Conservation (phyloP, 1,139 yeast species). For the Zygosaccharomyces sapae region DNA sequence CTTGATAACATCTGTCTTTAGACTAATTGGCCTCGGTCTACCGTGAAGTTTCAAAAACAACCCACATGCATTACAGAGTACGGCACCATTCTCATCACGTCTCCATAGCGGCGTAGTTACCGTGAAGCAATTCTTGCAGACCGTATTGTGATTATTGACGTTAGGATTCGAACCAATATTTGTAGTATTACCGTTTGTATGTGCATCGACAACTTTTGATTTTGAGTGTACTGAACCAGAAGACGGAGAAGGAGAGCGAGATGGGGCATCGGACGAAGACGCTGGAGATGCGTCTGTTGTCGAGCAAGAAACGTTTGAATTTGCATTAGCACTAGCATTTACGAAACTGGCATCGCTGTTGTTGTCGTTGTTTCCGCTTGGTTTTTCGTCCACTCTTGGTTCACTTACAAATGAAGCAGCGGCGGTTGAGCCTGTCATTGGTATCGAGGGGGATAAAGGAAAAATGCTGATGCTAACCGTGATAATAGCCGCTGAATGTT, state of each 20-base stretch:
- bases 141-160: slow-evolving; percentile 40
- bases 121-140: slow-evolving; percentile 87
- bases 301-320: not conserved
- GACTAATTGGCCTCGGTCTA: slow-evolving; percentile 82
- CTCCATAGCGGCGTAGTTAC: slow-evolving; percentile 95
- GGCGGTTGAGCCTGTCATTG: too few relatives aligned
- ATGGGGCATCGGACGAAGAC: slow-evolving; percentile 3
- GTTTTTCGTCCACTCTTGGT: not conserved
- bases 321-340: not conserved
- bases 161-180: not conserved
- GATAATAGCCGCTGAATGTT: too few relatives aligned
- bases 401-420: not conserved
- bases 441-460: too few relatives aligned
- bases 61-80: slow-evolving; percentile 93
- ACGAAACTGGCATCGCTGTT: not conserved
- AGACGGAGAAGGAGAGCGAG: not conserved
- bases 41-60: slow-evolving; percentile 86
- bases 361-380: not conserved
- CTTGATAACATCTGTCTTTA: slow-evolving; percentile 88
- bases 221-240: not conserved
- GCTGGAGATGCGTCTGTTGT: slow-evolving; percentile 3
- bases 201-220: not conserved
- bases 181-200: not conserved
- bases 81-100: slow-evolving; percentile 89
- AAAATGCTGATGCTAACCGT: too few relatives aligned